These are phyloP conservation scores for Colletotrichum horii DNA, from an alignment of 2,329 filamentous ascomycete genomes.

Conservation along the genomic window DNA sequence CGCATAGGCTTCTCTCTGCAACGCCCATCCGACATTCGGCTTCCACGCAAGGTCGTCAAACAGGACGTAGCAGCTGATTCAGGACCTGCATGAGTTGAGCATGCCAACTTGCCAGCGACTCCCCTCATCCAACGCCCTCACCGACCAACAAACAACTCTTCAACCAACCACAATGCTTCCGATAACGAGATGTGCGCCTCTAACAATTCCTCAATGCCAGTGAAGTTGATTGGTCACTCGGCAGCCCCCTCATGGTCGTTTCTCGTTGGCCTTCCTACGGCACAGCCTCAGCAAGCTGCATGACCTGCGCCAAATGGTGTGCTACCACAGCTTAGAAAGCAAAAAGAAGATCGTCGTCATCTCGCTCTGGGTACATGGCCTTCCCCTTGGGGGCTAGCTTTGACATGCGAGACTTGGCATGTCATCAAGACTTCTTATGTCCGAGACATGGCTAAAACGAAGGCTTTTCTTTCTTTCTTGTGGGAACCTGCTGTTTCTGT, in stretches of 20 bases:
- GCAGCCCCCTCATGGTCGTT: not conserved
- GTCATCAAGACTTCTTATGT: not conserved
- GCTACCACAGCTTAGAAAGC: not conserved
- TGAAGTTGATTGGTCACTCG: not conserved
- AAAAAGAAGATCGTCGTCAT: constrained; percentile 8
- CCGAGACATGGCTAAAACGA: not conserved
- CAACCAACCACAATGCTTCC: not conserved
- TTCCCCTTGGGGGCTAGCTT: not conserved
- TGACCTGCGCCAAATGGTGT: not conserved
- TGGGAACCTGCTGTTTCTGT: not conserved
- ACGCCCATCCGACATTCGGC: not conserved
- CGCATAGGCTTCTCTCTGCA: not conserved
- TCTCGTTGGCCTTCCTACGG: not conserved
- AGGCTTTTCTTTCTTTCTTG: not conserved
- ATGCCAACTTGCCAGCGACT: not conserved
- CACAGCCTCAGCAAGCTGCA: not conserved
- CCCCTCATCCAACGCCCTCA: not conserved
- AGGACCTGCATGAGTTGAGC: not conserved
- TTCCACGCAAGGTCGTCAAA: not conserved
- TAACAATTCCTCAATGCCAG: not conserved
- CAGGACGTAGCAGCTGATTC: not conserved
- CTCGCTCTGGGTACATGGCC: not conserved
- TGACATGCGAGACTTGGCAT: constrained; percentile 8
- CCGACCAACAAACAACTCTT: not conserved
- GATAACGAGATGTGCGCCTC: not conserved